Conservation (phyloP, 2,329 filamentous ascomycete species). For the Colletotrichum godetiae region DNA sequence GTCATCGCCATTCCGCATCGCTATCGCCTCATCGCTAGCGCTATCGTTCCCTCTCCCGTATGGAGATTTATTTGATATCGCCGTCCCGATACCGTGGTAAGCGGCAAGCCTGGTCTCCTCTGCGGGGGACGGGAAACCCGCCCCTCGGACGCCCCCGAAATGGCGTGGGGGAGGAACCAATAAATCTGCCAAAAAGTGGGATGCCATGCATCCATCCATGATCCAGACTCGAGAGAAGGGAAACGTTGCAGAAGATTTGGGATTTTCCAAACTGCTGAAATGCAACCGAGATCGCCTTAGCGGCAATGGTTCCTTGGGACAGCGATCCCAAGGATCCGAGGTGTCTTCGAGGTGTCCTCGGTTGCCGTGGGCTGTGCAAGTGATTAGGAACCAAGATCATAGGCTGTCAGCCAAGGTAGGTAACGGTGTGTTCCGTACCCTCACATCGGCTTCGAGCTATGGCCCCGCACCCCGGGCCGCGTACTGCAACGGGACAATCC, state of each 20-base stretch:
- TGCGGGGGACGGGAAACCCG: background rate
- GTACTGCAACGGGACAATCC: background rate
- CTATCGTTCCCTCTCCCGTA: background rate
- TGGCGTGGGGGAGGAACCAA: slow-evolving; percentile 14
- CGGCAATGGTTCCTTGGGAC: background rate
- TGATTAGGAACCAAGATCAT: background rate
- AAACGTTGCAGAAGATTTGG: background rate
- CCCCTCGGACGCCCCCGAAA: slow-evolving; percentile 4
- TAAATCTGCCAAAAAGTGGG: slow-evolving; percentile 2
- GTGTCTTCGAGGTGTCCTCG: background rate
- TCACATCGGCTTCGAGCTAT: background rate
- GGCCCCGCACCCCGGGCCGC: no score
- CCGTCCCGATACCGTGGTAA: slow-evolving; percentile 18
- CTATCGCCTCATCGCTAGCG: slow-evolving; percentile 16
- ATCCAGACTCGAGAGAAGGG: background rate
- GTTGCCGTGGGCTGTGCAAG: no score
- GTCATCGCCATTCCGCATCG: slow-evolving; percentile 1
- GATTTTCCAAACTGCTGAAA: background rate
- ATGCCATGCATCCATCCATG: background rate
- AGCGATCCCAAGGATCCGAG: background rate
- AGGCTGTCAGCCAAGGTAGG: background rate
- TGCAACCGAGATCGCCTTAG: slow-evolving; percentile 11
- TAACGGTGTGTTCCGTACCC: background rate
- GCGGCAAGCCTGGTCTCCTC: slow-evolving; percentile 6
- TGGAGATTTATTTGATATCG: background rate